Evolutionary conservation across 345 rosid species (phyloP).

Genomic region (Brassica rapa): DNA sequence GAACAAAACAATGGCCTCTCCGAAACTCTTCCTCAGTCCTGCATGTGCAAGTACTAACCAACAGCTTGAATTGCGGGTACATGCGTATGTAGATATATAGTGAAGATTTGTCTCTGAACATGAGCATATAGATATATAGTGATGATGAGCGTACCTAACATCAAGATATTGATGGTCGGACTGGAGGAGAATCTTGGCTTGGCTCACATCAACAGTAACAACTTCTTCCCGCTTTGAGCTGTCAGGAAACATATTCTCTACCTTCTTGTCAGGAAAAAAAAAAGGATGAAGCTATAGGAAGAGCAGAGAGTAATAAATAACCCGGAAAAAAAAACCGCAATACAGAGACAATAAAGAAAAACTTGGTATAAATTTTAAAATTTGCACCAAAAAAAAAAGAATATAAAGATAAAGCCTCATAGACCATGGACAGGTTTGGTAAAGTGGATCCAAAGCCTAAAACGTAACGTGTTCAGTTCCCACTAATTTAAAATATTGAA

Average conservation of each 20-base stretch:
- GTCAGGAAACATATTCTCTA: background rate
- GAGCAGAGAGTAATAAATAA: constrained; percentile 16
- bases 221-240: constrained; percentile 58
- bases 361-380: too few species aligned
- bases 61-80: background rate
- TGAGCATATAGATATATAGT: background rate
- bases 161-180: constrained; percentile 66
- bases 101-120: background rate
- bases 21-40: constrained; percentile 78
- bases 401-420: background rate
- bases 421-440: background rate
- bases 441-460: background rate
- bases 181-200: constrained; percentile 53
- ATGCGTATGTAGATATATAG: background rate
- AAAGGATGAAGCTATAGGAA: constrained; percentile 4
- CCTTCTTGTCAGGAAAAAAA: constrained; percentile 1
- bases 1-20: constrained; percentile 60
- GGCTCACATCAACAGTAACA: constrained; percentile 61
- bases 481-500: background rate
- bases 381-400: too few species aligned
- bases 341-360: too few species aligned
- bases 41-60: constrained; percentile 14
- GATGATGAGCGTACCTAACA: constrained; percentile 55
- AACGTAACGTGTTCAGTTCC: background rate
- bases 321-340: too few species aligned